Evolutionary conservation across 495 filamentous ascomycete genomes (phyloP).

Genomic region (Amorphotheca resinae): DNA sequence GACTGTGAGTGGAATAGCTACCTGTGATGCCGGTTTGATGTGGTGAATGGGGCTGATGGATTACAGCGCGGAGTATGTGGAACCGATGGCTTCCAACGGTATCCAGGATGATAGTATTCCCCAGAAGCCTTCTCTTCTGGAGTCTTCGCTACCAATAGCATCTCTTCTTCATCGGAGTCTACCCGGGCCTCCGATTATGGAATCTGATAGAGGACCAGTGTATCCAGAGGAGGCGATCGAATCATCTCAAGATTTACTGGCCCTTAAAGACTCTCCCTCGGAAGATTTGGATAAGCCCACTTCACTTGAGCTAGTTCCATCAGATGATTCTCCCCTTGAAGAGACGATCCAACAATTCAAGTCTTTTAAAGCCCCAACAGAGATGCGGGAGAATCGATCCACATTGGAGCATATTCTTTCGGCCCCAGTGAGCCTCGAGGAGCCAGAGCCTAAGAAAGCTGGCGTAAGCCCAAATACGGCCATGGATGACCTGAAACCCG

Average conservation of each 20-base stretch:
- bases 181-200: background rate
- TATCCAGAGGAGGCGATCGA: conserved; percentile 11
- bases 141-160: background rate
- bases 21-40: background rate
- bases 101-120: conserved; percentile 3
- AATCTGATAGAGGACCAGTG: conserved; percentile 7
- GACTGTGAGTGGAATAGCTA: conserved; percentile 11
- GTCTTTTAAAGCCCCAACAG: conserved; percentile 1
- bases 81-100: conserved; percentile 2
- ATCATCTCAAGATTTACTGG: conserved; percentile 2
- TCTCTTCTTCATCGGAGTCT: background rate
- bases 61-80: conserved; percentile 14
- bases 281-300: background rate
- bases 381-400: background rate
- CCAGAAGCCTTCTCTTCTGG: background rate
- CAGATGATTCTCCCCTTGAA: background rate
- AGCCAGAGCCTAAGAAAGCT: conserved; percentile 1
- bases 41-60: conserved; percentile 5
- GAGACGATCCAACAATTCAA: conserved; percentile 13
- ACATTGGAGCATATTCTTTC: conserved; percentile 6
- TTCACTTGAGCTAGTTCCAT: background rate
- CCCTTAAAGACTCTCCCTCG: conserved; percentile 3
- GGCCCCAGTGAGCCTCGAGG: conserved; percentile 9
- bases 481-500: no score
- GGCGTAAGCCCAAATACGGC: no score